phyloP scores from a whole-genome alignment of 495 filamentous ascomycete species.

The Cetradonia linearis region DNA sequence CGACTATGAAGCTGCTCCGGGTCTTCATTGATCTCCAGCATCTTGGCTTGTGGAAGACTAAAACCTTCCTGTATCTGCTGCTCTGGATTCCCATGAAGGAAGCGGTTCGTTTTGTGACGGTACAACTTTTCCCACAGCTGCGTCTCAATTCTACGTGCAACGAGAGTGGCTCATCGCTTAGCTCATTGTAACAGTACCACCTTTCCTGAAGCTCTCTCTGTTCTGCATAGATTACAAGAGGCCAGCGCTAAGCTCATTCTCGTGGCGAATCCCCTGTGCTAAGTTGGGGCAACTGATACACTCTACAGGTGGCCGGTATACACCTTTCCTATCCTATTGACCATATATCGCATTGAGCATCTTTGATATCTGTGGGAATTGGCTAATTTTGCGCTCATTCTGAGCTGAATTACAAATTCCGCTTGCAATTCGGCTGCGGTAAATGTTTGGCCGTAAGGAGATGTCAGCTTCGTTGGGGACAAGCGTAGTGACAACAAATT shows the following conservation, averaged over 20 bases:
- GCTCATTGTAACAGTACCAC: background rate
- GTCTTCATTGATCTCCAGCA: conserved; percentile 62
- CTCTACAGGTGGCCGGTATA: background rate
- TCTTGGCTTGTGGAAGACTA: conserved; percentile 58
- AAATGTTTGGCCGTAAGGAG: background rate
- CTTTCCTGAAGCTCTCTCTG: too few species aligned
- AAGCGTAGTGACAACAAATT: background rate
- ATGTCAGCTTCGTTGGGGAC: background rate
- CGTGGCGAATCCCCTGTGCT: too few species aligned
- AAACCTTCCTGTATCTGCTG: conserved; percentile 83
- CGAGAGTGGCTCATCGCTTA: background rate
- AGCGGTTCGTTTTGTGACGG: conserved; percentile 58
- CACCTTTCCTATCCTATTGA: background rate
- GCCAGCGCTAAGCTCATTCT: too few species aligned
- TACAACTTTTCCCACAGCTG: background rate
- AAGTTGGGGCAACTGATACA: background rate
- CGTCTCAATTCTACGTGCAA: background rate
- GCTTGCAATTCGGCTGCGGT: background rate
- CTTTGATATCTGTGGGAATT: too few species aligned
- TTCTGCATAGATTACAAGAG: too few species aligned
- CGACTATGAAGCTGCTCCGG: conserved; percentile 29
- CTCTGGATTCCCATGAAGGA: conserved; percentile 73
- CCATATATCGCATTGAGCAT: too few species aligned
- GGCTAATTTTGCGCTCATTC: too few species aligned
- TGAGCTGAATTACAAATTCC: too few species aligned